Percentiles rank a stretch among this genome's conserved stretches.
Evolutionary conservation across 2,329 filamentous ascomycete species (phyloP).

Genomic region (Penicillium sp.): DNA sequence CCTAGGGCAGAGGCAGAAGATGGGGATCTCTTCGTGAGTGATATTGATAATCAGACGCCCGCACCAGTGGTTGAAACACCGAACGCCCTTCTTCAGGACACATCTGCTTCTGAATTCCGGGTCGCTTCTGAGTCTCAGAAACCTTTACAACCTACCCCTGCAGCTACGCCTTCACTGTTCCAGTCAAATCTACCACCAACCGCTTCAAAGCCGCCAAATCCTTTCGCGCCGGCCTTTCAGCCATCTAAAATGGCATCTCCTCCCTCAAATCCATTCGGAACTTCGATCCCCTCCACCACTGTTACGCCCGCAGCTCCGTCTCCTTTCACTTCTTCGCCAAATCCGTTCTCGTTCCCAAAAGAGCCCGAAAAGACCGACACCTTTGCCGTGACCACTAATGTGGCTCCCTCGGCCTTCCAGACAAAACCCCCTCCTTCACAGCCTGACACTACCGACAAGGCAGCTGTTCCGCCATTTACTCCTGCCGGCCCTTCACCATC

Average conservation of each 20-base stretch:
- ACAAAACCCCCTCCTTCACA: neutral
- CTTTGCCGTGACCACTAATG: neutral
- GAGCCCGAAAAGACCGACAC: neutral
- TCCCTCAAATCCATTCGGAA: slow-evolving; percentile 5
- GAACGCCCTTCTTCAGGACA: slow-evolving; percentile 4
- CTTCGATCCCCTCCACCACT: neutral
- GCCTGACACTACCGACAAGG: neutral
- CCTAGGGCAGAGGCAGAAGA: slow-evolving; percentile 22
- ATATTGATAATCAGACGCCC: slow-evolving; percentile 28
- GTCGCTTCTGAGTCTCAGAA: slow-evolving; percentile 14
- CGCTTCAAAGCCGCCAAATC: slow-evolving; percentile 6
- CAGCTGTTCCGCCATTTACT: neutral
- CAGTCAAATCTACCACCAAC: slow-evolving; percentile 1
- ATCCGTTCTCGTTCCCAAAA: slow-evolving; percentile 3
- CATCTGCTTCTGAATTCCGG: slow-evolving; percentile 11
- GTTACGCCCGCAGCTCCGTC: neutral
- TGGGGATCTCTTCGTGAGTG: slow-evolving; percentile 33
- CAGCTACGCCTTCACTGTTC: slow-evolving; percentile 6
- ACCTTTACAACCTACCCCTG: neutral
- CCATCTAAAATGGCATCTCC: neutral
- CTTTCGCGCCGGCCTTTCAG: slow-evolving; percentile 7
- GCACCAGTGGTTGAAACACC: slow-evolving; percentile 16
- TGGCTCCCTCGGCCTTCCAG: neutral
- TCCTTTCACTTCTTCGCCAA: neutral
- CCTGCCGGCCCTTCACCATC: neutral